Percentiles rank a stretch among this genome's conserved stretches.
Evolutionary conservation across 345 rosid species (phyloP).

Genomic region (Geranium rotundifolium): DNA sequence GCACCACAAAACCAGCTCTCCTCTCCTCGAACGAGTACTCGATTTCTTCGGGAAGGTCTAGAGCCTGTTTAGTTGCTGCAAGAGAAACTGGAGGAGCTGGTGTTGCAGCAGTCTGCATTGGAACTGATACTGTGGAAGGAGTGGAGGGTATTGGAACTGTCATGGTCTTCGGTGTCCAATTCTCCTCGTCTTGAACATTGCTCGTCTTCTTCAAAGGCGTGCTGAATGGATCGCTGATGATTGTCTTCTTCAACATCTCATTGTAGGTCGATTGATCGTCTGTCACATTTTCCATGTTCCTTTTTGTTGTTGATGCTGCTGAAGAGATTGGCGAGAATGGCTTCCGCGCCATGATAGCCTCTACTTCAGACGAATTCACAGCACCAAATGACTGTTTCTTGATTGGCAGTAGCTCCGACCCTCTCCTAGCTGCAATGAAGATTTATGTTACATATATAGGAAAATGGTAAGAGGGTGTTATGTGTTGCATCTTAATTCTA

Average conservation of each 20-base stretch:
- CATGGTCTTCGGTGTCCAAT: conserved; percentile 49
- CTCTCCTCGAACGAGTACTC: conserved; percentile 88
- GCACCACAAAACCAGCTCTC: conserved; percentile 65
- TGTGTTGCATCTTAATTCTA: too few relatives aligned
- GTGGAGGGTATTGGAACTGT: conserved; percentile 45
- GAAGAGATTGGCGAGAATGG: conserved; percentile 81
- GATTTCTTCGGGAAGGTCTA: conserved; percentile 32
- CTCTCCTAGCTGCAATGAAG: conserved; percentile 45
- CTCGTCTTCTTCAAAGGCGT: conserved; percentile 41
- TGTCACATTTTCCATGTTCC: conserved; percentile 23
- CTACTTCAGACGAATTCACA: conserved; percentile 29
- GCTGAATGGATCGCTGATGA: conserved; percentile 20
- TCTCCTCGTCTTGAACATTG: conserved; percentile 40
- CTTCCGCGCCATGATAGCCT: conserved; percentile 61
- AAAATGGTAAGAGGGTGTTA: too few relatives aligned
- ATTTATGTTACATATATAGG: too few relatives aligned
- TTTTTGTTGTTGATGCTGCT: conserved; percentile 31
- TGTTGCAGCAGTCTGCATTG: conserved; percentile 65
- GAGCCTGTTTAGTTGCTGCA: conserved; percentile 17
- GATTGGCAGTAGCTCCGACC: conserved; percentile 44
- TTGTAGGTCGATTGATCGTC: conserved; percentile 14
- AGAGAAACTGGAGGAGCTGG: conserved; percentile 40
- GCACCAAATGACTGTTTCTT: conserved; percentile 53
- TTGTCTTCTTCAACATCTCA: conserved; percentile 24
- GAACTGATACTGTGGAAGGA: conserved; percentile 55